Conservation (phyloP, 148 eudicot genomes). For the Camellia lanceoleosa region DNA sequence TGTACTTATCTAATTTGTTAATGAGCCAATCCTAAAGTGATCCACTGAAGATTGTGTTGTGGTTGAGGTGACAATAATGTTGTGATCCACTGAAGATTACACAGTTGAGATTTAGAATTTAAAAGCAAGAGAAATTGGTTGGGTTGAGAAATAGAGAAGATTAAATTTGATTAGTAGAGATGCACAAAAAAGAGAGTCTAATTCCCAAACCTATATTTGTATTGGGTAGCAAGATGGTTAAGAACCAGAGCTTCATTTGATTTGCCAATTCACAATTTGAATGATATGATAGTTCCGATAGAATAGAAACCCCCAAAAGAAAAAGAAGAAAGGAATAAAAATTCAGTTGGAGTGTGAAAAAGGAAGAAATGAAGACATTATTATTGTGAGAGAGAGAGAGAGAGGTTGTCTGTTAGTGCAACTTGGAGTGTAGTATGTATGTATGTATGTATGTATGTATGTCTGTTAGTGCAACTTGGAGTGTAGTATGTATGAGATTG, state of each 20-base stretch:
- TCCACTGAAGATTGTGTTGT: too few relatives aligned
- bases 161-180: background rate
- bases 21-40: too few relatives aligned
- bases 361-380: background rate
- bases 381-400: too few relatives aligned
- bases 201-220: conserved; percentile 28
- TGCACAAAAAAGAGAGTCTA: background rate
- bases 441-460: background rate
- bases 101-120: background rate
- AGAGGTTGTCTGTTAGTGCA: conserved; percentile 36
- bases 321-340: conserved; percentile 4
- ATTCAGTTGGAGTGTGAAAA: background rate
- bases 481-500: too few relatives aligned
- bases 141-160: background rate
- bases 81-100: background rate
- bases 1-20: too few relatives aligned
- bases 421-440: conserved; percentile 21
- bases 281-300: conserved; percentile 18
- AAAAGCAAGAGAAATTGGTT: background rate
- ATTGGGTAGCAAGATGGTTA: conserved; percentile 16
- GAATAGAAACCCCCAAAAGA: conserved; percentile 8
- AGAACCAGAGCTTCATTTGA: conserved; percentile 27
- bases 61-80: background rate
- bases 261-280: conserved; percentile 18
- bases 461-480: too few relatives aligned